A percentile compares a stretch with the other conserved stretches of the same genome.
Conservation (phyloP, 805 yeast species). For the Nakazawaea molendinolei region DNA sequence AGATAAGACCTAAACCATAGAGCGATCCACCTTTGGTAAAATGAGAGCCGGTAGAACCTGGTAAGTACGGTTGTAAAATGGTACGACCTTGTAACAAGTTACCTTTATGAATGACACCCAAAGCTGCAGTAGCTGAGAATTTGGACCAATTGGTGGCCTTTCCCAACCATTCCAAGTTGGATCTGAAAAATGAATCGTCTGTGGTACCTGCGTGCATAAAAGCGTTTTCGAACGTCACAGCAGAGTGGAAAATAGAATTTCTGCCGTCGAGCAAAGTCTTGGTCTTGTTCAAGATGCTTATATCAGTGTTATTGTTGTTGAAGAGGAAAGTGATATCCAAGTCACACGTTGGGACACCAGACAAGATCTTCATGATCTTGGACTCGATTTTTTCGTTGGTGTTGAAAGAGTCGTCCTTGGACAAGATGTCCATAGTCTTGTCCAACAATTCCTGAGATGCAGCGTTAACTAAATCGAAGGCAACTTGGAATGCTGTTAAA, state of each 20-base stretch:
- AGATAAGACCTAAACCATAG: constrained; percentile 87
- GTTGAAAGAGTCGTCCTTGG: constrained; percentile 20
- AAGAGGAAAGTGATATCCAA: constrained; percentile 81
- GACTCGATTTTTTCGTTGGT: constrained; percentile 22
- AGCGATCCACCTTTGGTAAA: constrained; percentile 95
- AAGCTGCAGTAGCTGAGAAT: constrained; percentile 94
- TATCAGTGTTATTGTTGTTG: constrained; percentile 83
- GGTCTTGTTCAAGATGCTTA: constrained; percentile 72
- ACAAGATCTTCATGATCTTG: constrained; percentile 61
- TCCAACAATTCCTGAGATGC: constrained; percentile 86
- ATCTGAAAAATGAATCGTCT: constrained; percentile 84
- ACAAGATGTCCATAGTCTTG: constrained; percentile 37
- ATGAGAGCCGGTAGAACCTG: constrained; percentile 71
- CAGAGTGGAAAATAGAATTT: constrained; percentile 90
- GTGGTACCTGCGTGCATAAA: constrained; percentile 96
- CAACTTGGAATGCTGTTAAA: constrained; percentile 81
- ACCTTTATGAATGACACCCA: constrained; percentile 96
- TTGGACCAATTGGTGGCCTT: constrained; percentile 99
- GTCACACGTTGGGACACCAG: constrained; percentile 94
- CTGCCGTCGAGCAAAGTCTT: constrained; percentile 82
- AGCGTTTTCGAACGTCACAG: constrained; percentile 91
- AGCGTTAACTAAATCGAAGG: constrained; percentile 86
- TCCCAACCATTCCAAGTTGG: constrained; percentile 91
- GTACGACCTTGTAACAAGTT: constrained; percentile 86
- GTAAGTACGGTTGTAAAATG: constrained; percentile 84